Percentiles rank a stretch among this genome's conserved stretches.
Conservation (phyloP, 2,329 filamentous ascomycete species). For the Colletotrichum paranaense region DNA sequence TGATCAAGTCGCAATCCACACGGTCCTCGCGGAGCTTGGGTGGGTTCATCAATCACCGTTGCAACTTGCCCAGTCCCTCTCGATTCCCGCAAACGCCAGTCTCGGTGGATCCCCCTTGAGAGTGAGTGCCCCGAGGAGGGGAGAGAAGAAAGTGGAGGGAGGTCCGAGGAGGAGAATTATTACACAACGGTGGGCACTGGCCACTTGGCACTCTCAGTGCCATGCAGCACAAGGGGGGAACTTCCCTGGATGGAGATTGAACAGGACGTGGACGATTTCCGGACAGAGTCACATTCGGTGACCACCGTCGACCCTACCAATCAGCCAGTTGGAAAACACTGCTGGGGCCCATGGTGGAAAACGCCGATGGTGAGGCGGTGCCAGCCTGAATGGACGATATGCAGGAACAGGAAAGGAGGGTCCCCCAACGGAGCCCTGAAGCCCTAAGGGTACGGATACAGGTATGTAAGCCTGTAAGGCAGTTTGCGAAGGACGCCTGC, state of each 20-base stretch:
- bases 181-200: background rate
- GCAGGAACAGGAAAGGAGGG: conserved; percentile 9
- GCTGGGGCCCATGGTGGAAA: background rate
- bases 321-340: background rate
- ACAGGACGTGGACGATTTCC: background rate
- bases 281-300: background rate
- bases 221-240: background rate
- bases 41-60: background rate
- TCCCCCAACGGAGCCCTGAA: background rate
- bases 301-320: background rate
- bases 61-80: background rate
- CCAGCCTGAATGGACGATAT: background rate
- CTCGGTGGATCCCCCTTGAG: background rate
- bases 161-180: background rate
- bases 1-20: background rate
- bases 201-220: background rate
- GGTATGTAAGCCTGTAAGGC: background rate
- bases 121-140: background rate
- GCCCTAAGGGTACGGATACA: background rate
- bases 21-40: background rate
- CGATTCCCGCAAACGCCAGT: background rate
- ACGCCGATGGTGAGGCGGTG: background rate
- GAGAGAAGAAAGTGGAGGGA: background rate
- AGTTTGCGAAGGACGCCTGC: background rate
- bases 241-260: background rate